Conservation (phyloP, 2,329 filamentous ascomycete species). For the Aotearoamyces nothofagi region DNA sequence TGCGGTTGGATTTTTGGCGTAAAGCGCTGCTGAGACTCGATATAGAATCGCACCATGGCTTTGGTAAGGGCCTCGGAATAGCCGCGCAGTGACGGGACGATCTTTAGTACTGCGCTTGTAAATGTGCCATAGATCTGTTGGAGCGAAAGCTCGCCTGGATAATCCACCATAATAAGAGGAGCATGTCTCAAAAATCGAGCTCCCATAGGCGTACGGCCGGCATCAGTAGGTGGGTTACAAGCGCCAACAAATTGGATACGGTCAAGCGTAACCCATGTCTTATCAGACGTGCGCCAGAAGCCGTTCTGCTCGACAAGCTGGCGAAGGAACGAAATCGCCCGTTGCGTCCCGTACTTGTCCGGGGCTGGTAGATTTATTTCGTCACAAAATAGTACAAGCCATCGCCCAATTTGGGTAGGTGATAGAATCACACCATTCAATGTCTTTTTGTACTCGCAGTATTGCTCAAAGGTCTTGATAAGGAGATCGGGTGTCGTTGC, state of each 20-base stretch:
- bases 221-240: constrained; percentile 96
- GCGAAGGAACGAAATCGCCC: constrained; percentile 91
- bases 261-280: constrained; percentile 94
- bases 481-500: constrained; percentile 94
- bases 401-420: constrained; percentile 89
- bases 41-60: constrained; percentile 93
- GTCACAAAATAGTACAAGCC: constrained; percentile 97
- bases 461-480: constrained; percentile 98
- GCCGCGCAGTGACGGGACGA: constrained; percentile 84
- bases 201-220: constrained; percentile 87
- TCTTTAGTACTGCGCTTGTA: constrained; percentile 91
- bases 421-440: constrained; percentile 91
- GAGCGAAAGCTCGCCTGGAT: constrained; percentile 87
- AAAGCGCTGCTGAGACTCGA: constrained; percentile 87
- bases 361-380: constrained; percentile 98
- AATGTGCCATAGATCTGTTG: constrained; percentile 98
- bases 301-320: constrained; percentile 98
- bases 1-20: constrained; percentile 95
- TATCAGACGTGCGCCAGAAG: constrained; percentile 96
- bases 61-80: constrained; percentile 90
- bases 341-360: constrained; percentile 93
- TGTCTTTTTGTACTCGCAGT: constrained; percentile 99
- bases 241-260: constrained; percentile 98
- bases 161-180: constrained; percentile 99
- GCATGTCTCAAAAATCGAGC: constrained; percentile 90